Evolutionary conservation across 164 flowering plant species (phyloP).

Genomic region (Tetracentron sinense): DNA sequence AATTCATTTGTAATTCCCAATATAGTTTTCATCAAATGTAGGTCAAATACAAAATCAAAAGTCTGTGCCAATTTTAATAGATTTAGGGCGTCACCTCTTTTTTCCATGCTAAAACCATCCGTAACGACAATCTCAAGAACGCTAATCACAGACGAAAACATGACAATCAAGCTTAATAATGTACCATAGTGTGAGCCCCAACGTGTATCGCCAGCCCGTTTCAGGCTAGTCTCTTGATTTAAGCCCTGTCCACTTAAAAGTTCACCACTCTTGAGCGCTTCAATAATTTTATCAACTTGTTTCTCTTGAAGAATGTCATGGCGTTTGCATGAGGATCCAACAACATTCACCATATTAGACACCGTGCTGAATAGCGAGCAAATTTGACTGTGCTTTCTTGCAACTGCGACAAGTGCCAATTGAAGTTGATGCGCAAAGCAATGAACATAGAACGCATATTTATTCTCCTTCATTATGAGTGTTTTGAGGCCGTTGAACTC

Average conservation of each 20-base stretch:
- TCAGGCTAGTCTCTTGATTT: background rate
- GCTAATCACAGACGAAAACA: too few relatives aligned
- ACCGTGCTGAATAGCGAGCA: background rate
- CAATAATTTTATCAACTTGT: background rate
- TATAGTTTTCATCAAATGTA: slow-evolving; percentile 3
- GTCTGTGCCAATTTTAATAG: background rate
- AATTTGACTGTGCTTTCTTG: background rate
- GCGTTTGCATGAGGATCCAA: background rate
- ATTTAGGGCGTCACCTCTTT: background rate
- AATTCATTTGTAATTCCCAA: slow-evolving; percentile 10
- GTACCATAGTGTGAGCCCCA: background rate
- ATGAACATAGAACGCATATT: background rate
- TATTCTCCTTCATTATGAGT: background rate
- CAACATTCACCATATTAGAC: background rate
- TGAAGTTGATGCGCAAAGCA: slow-evolving; percentile 1
- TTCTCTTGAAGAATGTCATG: background rate
- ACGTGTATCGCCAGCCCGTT: background rate
- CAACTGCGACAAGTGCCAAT: background rate
- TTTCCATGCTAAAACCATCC: background rate
- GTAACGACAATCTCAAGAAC: background rate
- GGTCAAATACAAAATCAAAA: background rate
- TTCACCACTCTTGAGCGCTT: too few relatives aligned
- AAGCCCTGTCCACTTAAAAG: background rate
- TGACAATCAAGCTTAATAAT: background rate
- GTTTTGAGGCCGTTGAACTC: slow-evolving; percentile 9